Evolutionary conservation across 2,329 filamentous ascomycete genomes (phyloP).

Genomic region (Aspergillus melleus): DNA sequence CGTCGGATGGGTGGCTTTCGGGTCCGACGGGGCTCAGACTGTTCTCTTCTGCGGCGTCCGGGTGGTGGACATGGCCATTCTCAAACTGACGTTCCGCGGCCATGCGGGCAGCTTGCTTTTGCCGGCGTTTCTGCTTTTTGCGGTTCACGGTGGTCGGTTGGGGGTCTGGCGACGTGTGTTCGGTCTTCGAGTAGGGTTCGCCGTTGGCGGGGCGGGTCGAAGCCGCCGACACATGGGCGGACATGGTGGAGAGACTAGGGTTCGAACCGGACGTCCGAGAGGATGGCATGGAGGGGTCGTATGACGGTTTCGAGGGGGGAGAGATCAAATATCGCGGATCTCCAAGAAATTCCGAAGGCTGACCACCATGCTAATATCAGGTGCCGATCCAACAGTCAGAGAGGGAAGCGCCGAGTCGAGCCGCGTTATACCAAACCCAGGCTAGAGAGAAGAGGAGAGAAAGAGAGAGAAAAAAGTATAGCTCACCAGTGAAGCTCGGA

Average conservation of each 20-base stretch:
- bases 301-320: conserved; percentile 7
- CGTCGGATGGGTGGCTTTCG: conserved; percentile 30
- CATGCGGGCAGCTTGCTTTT: conserved; percentile 76
- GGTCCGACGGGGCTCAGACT: conserved; percentile 32
- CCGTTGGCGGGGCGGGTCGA: conserved; percentile 32
- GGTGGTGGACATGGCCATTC: conserved; percentile 25
- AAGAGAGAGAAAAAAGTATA: background rate
- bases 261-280: conserved; percentile 24
- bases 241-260: conserved; percentile 27
- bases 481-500: conserved; percentile 4
- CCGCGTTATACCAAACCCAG: background rate
- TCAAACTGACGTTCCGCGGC: conserved; percentile 53
- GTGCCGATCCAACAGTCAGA: conserved; percentile 6
- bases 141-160: conserved; percentile 66
- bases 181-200: conserved; percentile 23
- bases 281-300: conserved; percentile 14
- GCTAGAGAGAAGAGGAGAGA: background rate
- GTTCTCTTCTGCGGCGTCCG: conserved; percentile 34
- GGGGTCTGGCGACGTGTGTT: conserved; percentile 13
- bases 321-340: conserved; percentile 3
- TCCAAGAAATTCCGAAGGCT: conserved; percentile 13
- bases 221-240: conserved; percentile 26
- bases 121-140: conserved; percentile 92
- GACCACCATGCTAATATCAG: conserved; percentile 17
- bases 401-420: background rate